Base-by-base conservation (phyloP, 306 rosid species). In the Dicorynia guianensis region DNA sequence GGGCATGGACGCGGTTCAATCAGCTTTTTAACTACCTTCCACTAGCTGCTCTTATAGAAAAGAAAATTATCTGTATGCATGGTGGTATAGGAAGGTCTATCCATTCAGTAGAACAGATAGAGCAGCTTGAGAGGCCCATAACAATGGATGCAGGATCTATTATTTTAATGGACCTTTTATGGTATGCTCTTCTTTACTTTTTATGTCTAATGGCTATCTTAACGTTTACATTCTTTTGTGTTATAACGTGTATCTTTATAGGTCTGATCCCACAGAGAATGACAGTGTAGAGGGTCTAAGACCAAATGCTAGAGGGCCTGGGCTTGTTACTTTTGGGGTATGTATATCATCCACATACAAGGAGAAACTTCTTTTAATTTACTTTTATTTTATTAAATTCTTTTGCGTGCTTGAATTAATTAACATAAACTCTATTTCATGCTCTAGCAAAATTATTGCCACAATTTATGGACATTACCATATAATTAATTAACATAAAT, bases 241-340 rank as follows among this genome's bases (percentile, higher is more conserved):
- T 81, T 20, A 77, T 35, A 77, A 58, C 39, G 20, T 80, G 72
- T 71, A 42, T 69, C 25, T 72, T 49, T 81, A 80, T 86, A 96
- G 99, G 99, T 96, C 99, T 63, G 99, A 96, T 89, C 99, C 99
- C 58, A 96, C 99, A 33, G 99, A 96, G 81, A 96, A 96, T 14
- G 99, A 96, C 52, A 88, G 99, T 33, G 96, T 96, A 13, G 99
- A 96, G 88, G 99, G 99, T 71, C 84, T 96, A 86, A 92, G 99
- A 85, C 99, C 99, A 56, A 96, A 96, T 84, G 99, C 99, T 63
- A 96, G 99, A 90, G 99, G 99, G 61, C 99, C 99, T 10, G 99
- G 99, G 74, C 99, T 96, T 12, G 99, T 96, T 83, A 87, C 96
- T 74, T 96, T 96, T 55, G 99, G 99, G 92, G 99, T 96, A 90